Evolutionary conservation across 148 eudicot genomes (phyloP).

Genomic region (Diospyros lotus): DNA sequence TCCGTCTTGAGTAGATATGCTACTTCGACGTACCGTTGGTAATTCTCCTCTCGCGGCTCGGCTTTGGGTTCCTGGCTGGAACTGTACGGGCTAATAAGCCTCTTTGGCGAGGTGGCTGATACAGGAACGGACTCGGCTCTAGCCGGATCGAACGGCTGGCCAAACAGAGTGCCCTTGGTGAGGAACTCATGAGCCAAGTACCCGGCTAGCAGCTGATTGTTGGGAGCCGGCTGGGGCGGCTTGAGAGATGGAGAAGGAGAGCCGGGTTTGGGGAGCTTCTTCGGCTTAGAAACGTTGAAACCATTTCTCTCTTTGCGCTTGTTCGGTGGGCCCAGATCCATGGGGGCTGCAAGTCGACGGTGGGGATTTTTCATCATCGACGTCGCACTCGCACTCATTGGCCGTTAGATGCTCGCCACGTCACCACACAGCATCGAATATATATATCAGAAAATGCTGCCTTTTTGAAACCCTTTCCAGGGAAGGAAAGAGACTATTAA

Average conservation of each 20-base stretch:
- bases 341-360: conserved; percentile 7
- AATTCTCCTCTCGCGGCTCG: conserved; percentile 10
- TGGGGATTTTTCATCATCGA: conserved; percentile 6
- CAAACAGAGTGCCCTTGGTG: conserved; percentile 28
- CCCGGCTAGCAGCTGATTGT: conserved; percentile 29
- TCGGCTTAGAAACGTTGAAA: conserved; percentile 1
- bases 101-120: not conserved
- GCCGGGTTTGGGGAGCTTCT: not conserved
- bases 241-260: not conserved
- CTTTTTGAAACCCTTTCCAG: no score
- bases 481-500: no score
- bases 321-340: not conserved
- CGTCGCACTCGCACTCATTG: not conserved
- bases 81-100: no score
- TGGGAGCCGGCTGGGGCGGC: conserved; percentile 2
- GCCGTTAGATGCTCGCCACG: conserved; percentile 15
- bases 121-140: conserved; percentile 25
- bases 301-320: conserved; percentile 11
- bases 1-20: conserved; percentile 36
- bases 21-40: conserved; percentile 34
- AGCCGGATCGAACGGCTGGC: conserved; percentile 40
- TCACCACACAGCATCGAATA: not conserved
- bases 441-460: no score
- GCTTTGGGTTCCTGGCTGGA: not conserved
- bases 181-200: conserved; percentile 36